Evolutionary conservation across 805 yeast genomes (phyloP).

Genomic region (Lachancea lanzarotensis): DNA sequence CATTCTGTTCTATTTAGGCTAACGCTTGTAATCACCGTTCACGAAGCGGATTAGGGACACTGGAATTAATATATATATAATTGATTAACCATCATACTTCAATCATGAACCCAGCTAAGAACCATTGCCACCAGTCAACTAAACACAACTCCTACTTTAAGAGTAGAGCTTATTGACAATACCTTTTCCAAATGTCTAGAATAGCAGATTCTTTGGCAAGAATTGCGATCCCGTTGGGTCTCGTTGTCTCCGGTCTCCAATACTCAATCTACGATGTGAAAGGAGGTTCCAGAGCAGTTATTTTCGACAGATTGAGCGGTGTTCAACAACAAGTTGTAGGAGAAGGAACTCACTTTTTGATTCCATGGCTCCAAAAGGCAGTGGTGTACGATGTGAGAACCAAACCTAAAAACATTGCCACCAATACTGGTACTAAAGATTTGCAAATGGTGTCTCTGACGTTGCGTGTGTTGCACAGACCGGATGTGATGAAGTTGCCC

Average conservation of each 20-base stretch:
- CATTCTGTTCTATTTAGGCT: too few relatives aligned
- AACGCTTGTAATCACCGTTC: too few relatives aligned
- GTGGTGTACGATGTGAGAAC: conserved; percentile 88
- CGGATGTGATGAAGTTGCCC: conserved; percentile 79
- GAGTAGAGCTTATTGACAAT: not conserved
- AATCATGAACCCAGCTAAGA: too few relatives aligned
- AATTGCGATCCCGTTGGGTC: conserved; percentile 66
- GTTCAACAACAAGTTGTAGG: conserved; percentile 85
- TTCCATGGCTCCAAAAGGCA: conserved; percentile 96
- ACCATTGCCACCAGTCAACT: too few relatives aligned
- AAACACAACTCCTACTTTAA: too few relatives aligned
- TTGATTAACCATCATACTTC: too few relatives aligned
- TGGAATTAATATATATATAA: not conserved
- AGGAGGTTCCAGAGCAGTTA: conserved; percentile 94
- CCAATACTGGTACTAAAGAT: conserved; percentile 96
- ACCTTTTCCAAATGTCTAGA: conserved; percentile 12
- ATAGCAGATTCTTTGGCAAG: conserved; percentile 26
- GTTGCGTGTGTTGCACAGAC: conserved; percentile 87
- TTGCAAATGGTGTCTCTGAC: conserved; percentile 93
- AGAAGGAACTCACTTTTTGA: conserved; percentile 91
- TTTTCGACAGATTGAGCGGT: conserved; percentile 87
- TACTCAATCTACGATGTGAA: conserved; percentile 88
- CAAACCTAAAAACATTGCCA: conserved; percentile 87
- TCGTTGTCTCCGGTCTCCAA: conserved; percentile 65
- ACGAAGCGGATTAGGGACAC: not conserved